Evolutionary conservation across 805 yeast genomes (phyloP), one percentile per base, ranked within the genome.

Genomic region (Candida morakotiae): DNA sequence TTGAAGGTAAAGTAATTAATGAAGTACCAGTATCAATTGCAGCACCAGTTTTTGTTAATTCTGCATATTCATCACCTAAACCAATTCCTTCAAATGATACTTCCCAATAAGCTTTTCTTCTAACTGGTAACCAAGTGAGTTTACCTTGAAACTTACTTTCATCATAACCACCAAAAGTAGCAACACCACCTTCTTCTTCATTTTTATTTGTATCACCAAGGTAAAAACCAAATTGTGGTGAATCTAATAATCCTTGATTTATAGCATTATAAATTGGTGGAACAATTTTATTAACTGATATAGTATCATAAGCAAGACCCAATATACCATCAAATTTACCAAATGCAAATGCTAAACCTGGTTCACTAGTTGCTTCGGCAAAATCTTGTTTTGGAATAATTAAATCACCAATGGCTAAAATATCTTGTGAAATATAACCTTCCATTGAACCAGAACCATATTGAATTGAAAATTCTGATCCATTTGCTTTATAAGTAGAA

Each of bases 61-160:
- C 77, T 35, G 98, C 96, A 56, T 76, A 85, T 68, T 93, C 95
- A 49, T 84, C 85, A 55, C 98, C 98, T 46, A 93, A 75, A 30
- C 89, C 86, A 60, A 93, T 73, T 51, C 95, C 89, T 52, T 87
- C 87, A 51, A 93, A 83, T 51, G 83, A 78, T 43, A 93, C 98
- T 74, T 93, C 98, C 98, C 98, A 93, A 78, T 93, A 93, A 23
- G 98, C 98, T 81, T 89, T 88, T 77, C 98, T 87, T 74, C 98
- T 87, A 45, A 93, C 94, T 42, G 98, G 98, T 66, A 93, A 77
- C 88, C 95, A 88, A 37, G 91, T 85, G 55, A 93, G 75, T 50
- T 91, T 79, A 48, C 98, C 98, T 34, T 70, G 65, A 64, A 69
- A 87, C 59, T 80, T 77, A 44, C 81, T 60, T 51, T 80, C 74